These are phyloP conservation scores for Russula olivacea DNA, from an alignment of 768 basidiomycete genomes.

Conservation along the genomic window DNA sequence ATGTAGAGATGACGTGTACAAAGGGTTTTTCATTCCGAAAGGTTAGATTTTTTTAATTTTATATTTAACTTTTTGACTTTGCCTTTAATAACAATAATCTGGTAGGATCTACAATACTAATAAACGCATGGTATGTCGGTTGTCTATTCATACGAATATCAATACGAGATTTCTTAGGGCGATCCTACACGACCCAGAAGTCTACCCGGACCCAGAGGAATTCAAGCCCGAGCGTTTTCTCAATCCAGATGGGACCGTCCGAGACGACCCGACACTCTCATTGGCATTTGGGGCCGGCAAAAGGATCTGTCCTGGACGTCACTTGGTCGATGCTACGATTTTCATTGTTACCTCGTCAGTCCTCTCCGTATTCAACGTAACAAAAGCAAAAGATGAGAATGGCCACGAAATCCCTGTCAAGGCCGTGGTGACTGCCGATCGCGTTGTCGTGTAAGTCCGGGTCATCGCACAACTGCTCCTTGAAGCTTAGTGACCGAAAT, in stretches of 20 bases:
- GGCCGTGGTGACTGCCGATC: neutral
- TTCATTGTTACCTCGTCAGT: neutral
- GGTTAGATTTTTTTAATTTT: neutral
- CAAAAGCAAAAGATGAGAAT: neutral
- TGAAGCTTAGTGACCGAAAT: neutral
- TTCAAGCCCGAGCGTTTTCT: constrained; percentile 23
- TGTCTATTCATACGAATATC: neutral
- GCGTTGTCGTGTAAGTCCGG: neutral
- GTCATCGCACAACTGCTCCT: neutral
- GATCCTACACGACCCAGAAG: constrained; percentile 13
- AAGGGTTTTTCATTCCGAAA: constrained; percentile 30
- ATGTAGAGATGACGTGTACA: constrained; percentile 27
- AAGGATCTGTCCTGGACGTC: neutral
- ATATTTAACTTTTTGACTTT: neutral
- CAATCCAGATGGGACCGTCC: constrained; percentile 5
- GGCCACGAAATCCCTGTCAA: neutral
- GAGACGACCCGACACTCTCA: neutral
- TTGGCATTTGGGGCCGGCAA: neutral
- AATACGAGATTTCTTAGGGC: neutral
- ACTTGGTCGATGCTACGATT: neutral
- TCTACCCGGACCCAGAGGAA: constrained; percentile 15
- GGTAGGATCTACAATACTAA: constrained; percentile 22
- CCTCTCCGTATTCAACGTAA: neutral
- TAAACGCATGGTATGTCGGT: constrained; percentile 27
- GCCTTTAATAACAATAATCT: neutral